Percentiles rank a stretch among this genome's conserved stretches.
Evolutionary conservation across 2,329 filamentous ascomycete species (phyloP).

Genomic region (Colletotrichum simmondsii): DNA sequence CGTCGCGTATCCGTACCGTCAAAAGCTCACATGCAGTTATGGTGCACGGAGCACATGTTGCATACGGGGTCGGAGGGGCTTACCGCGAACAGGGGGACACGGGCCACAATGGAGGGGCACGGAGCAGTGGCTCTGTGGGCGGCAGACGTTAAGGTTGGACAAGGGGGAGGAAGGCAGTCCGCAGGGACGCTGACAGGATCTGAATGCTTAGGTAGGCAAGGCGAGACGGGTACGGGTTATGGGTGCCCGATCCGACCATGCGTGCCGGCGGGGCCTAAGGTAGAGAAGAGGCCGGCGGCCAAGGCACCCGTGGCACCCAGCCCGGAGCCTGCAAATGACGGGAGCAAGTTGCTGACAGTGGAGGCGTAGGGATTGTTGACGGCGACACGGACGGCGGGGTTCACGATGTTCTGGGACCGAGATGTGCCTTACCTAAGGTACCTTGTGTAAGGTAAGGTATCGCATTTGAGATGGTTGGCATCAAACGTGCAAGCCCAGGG

Average conservation of each 20-base stretch:
- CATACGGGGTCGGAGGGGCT: background rate
- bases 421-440: background rate
- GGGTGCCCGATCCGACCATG: slow-evolving; percentile 3
- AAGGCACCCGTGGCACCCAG: background rate
- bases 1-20: slow-evolving; percentile 5
- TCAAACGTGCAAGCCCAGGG: background rate
- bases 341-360: background rate
- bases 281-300: background rate
- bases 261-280: background rate
- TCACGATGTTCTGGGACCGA: background rate
- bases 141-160: slow-evolving; percentile 17
- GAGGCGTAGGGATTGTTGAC: background rate
- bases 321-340: background rate
- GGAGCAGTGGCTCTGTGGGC: background rate
- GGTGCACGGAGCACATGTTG: background rate
- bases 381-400: background rate
- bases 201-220: background rate
- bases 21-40: background rate
- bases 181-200: background rate
- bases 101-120: background rate
- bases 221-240: background rate
- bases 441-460: too few species aligned
- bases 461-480: background rate
- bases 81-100: background rate
- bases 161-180: background rate